phyloP scores from a whole-genome alignment of 176 grass and related monocot genomes.

The Oryza punctata region DNA sequence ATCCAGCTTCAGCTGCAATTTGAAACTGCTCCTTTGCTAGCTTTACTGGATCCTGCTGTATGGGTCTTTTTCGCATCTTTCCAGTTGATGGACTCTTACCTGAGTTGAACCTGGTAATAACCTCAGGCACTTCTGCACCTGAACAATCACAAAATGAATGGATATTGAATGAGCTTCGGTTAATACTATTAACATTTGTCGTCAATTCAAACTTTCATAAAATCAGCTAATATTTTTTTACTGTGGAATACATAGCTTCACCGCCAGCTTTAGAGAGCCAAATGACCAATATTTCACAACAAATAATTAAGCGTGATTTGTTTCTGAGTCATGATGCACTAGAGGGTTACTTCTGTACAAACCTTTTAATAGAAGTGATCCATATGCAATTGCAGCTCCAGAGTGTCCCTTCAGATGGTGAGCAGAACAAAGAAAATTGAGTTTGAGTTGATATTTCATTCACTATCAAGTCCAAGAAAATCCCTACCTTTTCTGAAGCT shows the following conservation, averaged over 20 bases:
- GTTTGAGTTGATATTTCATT: conserved; percentile 7
- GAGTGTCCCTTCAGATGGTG: conserved; percentile 65
- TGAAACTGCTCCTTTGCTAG: conserved; percentile 82
- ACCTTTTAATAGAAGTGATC: conserved; percentile 94
- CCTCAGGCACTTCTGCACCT: conserved; percentile 84
- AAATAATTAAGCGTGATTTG: not conserved
- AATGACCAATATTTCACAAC: conserved; percentile 17
- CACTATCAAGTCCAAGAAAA: not conserved
- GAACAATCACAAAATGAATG: not conserved
- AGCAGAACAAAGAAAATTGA: conserved; percentile 20
- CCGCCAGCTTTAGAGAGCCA: not conserved
- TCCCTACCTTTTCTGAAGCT: conserved; percentile 81
- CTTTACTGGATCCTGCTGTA: conserved; percentile 54
- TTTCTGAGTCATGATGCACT: not conserved
- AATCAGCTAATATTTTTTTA: not conserved
- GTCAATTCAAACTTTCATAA: not conserved
- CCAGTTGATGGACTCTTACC: conserved; percentile 61
- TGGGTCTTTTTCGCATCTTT: conserved; percentile 49
- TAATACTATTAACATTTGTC: conserved; percentile 1
- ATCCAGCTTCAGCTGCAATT: conserved; percentile 71
- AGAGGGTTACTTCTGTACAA: conserved; percentile 16
- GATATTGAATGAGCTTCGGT: not conserved
- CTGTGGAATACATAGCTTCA: not conserved
- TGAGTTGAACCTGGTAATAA: conserved; percentile 77
- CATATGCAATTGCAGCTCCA: conserved; percentile 93